Evolutionary conservation across 2,329 filamentous ascomycete genomes (phyloP).

Genomic region (Cladosporium sp.): DNA sequence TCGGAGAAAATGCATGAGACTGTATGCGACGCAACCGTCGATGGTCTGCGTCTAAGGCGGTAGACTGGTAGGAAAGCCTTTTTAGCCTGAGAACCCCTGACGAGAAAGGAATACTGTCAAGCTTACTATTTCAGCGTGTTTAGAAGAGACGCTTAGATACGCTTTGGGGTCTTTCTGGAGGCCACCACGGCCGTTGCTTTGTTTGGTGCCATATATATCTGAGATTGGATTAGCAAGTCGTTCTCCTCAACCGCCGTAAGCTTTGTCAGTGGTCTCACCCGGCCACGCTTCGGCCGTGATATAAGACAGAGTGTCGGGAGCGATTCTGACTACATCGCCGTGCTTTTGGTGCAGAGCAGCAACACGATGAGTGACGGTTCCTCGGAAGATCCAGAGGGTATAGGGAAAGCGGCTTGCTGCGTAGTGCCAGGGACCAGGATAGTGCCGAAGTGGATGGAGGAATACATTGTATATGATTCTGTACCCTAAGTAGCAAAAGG

Average conservation of each 20-base stretch:
- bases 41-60: conserved; percentile 36
- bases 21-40: conserved; percentile 36
- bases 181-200: background rate
- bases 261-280: background rate
- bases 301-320: conserved; percentile 23
- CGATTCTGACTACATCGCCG: conserved; percentile 28
- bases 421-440: conserved; percentile 37
- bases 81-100: background rate
- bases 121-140: background rate
- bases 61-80: background rate
- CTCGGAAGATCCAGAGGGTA: conserved; percentile 15
- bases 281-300: background rate
- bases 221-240: background rate
- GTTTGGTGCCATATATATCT: background rate
- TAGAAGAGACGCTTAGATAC: background rate
- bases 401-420: conserved; percentile 19
- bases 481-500: background rate
- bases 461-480: conserved; percentile 35
- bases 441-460: conserved; percentile 41
- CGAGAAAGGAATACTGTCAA: background rate
- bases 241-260: background rate
- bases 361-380: conserved; percentile 15
- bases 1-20: conserved; percentile 39
- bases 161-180: background rate
- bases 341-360: conserved; percentile 32